Percentiles rank a stretch among this genome's conserved stretches.
Evolutionary conservation across 345 rosid genomes (phyloP).

Genomic region (Lumnitzera littorea): DNA sequence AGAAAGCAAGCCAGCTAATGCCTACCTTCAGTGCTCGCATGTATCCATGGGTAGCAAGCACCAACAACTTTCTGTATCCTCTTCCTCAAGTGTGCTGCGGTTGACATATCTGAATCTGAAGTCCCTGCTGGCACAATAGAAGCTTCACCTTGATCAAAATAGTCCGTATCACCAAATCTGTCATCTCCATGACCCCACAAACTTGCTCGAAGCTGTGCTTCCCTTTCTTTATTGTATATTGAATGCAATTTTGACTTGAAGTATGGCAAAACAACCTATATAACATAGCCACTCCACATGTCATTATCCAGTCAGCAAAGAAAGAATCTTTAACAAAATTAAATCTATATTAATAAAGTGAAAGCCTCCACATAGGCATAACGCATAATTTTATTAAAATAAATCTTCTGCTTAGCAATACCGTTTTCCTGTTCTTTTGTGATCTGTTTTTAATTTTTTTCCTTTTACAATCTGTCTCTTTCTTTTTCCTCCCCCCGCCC

Average conservation of each 20-base stretch:
- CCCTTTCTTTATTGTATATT: constrained; percentile 86
- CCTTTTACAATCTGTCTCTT: too few relatives aligned
- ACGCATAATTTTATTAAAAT: too few relatives aligned
- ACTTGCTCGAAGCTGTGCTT: constrained; percentile 89
- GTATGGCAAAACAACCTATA: constrained; percentile 91
- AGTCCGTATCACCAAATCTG: constrained; percentile 47
- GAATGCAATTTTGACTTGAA: constrained; percentile 83
- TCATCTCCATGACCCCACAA: constrained; percentile 87
- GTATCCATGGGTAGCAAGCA: constrained; percentile 85
- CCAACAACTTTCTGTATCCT: constrained; percentile 68
- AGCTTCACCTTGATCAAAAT: constrained; percentile 33
- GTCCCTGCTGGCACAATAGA: constrained; percentile 39
- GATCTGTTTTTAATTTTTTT: too few relatives aligned
- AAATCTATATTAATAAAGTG: too few relatives aligned
- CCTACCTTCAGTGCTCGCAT: constrained; percentile 90
- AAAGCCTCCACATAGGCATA: too few relatives aligned
- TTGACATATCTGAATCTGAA: constrained; percentile 40
- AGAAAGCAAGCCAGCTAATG: background rate
- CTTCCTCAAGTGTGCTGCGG: constrained; percentile 45
- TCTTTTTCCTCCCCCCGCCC: too few relatives aligned
- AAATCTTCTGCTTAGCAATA: too few relatives aligned
- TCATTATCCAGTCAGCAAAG: constrained; percentile 14
- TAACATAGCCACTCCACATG: constrained; percentile 9
- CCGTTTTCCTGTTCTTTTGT: too few relatives aligned
- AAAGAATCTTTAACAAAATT: background rate